Conservation (phyloP, 2,329 filamentous ascomycete species). For the Cladophialophora chaetospira region DNA sequence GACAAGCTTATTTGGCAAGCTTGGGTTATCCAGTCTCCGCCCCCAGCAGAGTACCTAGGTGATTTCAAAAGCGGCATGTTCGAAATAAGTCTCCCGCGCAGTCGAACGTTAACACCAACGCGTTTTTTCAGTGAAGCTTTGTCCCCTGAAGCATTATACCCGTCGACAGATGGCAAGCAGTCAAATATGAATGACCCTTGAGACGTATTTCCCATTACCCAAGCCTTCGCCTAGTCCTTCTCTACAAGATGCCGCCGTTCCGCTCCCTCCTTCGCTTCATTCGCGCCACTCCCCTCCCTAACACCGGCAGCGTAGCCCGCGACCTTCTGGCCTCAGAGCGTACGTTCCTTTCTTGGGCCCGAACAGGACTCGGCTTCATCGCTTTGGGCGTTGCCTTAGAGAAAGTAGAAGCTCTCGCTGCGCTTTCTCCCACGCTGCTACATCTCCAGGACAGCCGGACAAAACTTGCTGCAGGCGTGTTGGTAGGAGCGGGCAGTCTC, state of each 20-base stretch:
- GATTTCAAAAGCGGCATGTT: no score
- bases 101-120: no score
- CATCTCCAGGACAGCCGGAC: constrained; percentile 28
- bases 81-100: no score
- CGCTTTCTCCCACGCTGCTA: constrained; percentile 20
- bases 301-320: constrained; percentile 53
- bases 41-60: no score
- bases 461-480: constrained; percentile 44
- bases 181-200: no score
- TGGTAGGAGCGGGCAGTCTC: constrained; percentile 50
- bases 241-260: not conserved
- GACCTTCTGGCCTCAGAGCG: constrained; percentile 59
- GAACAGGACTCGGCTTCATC: constrained; percentile 55
- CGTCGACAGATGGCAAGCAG: no score
- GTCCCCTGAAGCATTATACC: no score
- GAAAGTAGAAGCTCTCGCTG: constrained; percentile 39
- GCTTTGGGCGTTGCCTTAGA: constrained; percentile 55
- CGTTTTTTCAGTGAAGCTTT: no score
- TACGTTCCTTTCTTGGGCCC: constrained; percentile 56
- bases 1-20: no score
- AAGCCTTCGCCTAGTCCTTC: no score
- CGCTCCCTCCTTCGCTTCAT: constrained; percentile 13
- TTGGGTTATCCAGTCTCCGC: no score
- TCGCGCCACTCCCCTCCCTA: constrained; percentile 36
- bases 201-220: no score